Evolutionary conservation across 331 rosid species (phyloP).

Genomic region (Acacia pycnantha): DNA sequence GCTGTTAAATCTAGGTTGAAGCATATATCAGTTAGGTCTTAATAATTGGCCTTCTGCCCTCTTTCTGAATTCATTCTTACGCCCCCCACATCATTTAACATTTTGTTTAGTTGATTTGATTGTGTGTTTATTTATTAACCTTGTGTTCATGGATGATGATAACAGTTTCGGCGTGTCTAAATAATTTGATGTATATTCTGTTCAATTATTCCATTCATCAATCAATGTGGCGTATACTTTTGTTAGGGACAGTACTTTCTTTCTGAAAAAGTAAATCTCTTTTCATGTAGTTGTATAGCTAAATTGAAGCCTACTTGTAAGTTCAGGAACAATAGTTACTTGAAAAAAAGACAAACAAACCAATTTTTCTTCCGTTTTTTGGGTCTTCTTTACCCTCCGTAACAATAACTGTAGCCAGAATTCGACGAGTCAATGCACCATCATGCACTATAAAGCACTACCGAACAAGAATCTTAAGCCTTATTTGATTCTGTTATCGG

Average conservation of each 20-base stretch:
- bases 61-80: slow-evolving; percentile 20
- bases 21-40: slow-evolving; percentile 27
- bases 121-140: slow-evolving; percentile 22
- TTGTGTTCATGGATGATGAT: slow-evolving; percentile 28
- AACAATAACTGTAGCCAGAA: not conserved
- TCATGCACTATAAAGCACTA: not conserved
- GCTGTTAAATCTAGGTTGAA: slow-evolving; percentile 38
- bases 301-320: not conserved
- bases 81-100: slow-evolving; percentile 19
- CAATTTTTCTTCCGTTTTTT: not conserved
- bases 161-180: slow-evolving; percentile 25
- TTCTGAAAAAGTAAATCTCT: not conserved
- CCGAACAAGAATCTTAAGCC: not conserved
- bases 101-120: slow-evolving; percentile 23
- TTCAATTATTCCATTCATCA: slow-evolving; percentile 24
- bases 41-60: not conserved
- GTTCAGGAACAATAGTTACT: not conserved
- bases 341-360: not conserved
- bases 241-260: not conserved
- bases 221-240: not conserved
- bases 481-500: too few species aligned
- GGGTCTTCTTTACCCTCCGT: not conserved
- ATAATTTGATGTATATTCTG: slow-evolving; percentile 22
- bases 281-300: not conserved
- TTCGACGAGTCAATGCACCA: too few species aligned